Conservation (phyloP, 345 rosid species). For the Mercurialis annua region DNA sequence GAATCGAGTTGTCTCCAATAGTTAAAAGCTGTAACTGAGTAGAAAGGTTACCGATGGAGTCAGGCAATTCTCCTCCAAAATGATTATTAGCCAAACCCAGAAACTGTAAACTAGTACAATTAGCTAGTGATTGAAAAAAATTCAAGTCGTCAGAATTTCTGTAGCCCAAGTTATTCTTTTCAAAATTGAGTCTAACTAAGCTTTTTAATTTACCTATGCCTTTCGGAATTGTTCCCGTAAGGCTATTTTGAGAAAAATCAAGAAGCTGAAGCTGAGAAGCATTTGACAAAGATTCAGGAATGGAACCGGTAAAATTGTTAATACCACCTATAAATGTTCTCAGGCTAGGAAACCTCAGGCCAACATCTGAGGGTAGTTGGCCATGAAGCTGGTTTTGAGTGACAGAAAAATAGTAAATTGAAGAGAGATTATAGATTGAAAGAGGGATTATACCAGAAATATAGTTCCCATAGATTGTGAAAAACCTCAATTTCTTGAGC, state of each 20-base stretch:
- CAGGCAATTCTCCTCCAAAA: slow-evolving; percentile 33
- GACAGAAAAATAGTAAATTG: slow-evolving; percentile 12
- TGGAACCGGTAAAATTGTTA: slow-evolving; percentile 26
- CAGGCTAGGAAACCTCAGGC: slow-evolving; percentile 22
- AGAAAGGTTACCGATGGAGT: slow-evolving; percentile 23
- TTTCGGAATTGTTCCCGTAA: slow-evolving; percentile 15
- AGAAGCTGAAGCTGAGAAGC: slow-evolving; percentile 25
- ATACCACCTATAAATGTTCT: slow-evolving; percentile 21
- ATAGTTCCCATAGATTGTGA: slow-evolving; percentile 18
- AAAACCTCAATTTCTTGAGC: slow-evolving; percentile 15
- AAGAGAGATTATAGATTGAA: slow-evolving; percentile 32
- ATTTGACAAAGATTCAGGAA: slow-evolving; percentile 27
- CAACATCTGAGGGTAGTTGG: slow-evolving; percentile 23
- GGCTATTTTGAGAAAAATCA: slow-evolving; percentile 24
- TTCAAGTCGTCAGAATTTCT: slow-evolving; percentile 19
- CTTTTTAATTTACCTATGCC: slow-evolving; percentile 13
- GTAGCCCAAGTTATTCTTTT: slow-evolving; percentile 20
- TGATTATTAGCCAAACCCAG: slow-evolving; percentile 12
- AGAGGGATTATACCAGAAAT: slow-evolving; percentile 28
- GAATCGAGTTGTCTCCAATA: slow-evolving; percentile 11
- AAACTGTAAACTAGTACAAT: slow-evolving; percentile 21
- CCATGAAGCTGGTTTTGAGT: slow-evolving; percentile 29
- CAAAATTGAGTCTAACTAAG: slow-evolving; percentile 29
- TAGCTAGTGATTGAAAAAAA: slow-evolving; percentile 26
- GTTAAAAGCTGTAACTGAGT: slow-evolving; percentile 3